phyloP scores from a whole-genome alignment of 2,329 filamentous ascomycete genomes.

The Colletotrichum sp. region DNA sequence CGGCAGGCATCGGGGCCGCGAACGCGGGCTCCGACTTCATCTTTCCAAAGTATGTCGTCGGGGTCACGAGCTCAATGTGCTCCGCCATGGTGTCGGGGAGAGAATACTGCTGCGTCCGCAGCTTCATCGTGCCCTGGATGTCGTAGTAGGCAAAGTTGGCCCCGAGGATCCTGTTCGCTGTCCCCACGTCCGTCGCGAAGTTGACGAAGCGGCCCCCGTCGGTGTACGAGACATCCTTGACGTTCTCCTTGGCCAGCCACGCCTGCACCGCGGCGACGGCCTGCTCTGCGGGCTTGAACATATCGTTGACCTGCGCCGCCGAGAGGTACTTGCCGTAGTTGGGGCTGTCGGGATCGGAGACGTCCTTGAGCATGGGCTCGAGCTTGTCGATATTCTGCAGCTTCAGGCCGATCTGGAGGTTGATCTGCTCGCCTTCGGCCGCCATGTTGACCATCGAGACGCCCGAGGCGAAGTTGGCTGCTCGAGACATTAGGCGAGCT shows the following conservation, averaged over 20 bases:
- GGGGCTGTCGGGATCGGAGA: conserved; percentile 27
- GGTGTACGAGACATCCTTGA: conserved; percentile 17
- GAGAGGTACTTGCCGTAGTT: conserved; percentile 30
- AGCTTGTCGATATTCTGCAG: conserved; percentile 28
- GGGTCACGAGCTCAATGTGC: conserved; percentile 48
- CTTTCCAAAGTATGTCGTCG: conserved; percentile 50
- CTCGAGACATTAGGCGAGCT: conserved; percentile 22
- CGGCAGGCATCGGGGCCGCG: neutral
- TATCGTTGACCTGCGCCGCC: conserved; percentile 24
- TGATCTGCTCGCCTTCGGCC: conserved; percentile 18
- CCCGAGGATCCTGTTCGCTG: conserved; percentile 41
- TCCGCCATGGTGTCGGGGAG: conserved; percentile 35
- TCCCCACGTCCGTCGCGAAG: conserved; percentile 37
- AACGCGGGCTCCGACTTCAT: conserved; percentile 18
- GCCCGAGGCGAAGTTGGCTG: conserved; percentile 9
- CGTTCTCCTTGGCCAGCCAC: conserved; percentile 24
- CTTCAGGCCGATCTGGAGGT: conserved; percentile 23
- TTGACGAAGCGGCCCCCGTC: conserved; percentile 29
- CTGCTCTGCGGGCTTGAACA: conserved; percentile 25
- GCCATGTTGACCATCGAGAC: conserved; percentile 19
- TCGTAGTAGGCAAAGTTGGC: conserved; percentile 47
- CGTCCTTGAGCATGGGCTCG: conserved; percentile 25
- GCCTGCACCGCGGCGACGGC: conserved; percentile 23
- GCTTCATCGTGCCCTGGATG: conserved; percentile 38
- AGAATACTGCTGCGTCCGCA: conserved; percentile 29